These are phyloP conservation scores for Boletus sp. DNA, from an alignment of 1,284 basidiomycete genomes.

Conservation along the genomic window DNA sequence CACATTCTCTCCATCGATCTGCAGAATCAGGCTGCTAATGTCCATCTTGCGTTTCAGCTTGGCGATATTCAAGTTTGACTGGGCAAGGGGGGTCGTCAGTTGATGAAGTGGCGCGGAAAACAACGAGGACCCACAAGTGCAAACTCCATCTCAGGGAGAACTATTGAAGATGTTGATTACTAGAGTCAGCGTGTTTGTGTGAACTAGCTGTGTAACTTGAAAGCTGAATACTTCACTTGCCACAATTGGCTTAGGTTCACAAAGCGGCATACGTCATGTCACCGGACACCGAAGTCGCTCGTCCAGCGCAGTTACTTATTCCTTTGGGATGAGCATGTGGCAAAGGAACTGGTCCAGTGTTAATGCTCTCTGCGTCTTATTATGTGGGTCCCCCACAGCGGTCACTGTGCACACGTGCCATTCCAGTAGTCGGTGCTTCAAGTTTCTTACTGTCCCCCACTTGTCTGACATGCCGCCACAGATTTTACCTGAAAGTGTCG, in stretches of 20 bases:
- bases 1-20: constrained; percentile 11
- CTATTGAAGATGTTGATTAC: background rate
- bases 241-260: constrained; percentile 14
- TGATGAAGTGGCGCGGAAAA: background rate
- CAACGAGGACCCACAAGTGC: constrained; percentile 29
- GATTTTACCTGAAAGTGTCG: constrained; percentile 15
- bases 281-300: background rate
- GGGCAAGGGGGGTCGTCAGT: background rate
- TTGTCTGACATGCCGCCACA: constrained; percentile 22
- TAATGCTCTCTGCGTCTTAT: background rate
- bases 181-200: constrained; percentile 24
- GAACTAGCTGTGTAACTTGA: constrained; percentile 8
- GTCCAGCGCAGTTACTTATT: constrained; percentile 1
- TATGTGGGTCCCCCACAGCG: constrained; percentile 7
- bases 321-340: background rate
- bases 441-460: background rate
- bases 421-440: constrained; percentile 18
- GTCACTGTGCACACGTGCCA: background rate
- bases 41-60: constrained; percentile 29
- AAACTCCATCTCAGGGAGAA: constrained; percentile 27
- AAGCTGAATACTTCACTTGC: constrained; percentile 17
- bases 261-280: background rate
- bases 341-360: background rate
- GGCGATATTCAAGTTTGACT: constrained; percentile 21
- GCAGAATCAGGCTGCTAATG: constrained; percentile 25